Conservation (phyloP, 2,329 filamentous ascomycete genomes). For the Fusarium domesticum region DNA sequence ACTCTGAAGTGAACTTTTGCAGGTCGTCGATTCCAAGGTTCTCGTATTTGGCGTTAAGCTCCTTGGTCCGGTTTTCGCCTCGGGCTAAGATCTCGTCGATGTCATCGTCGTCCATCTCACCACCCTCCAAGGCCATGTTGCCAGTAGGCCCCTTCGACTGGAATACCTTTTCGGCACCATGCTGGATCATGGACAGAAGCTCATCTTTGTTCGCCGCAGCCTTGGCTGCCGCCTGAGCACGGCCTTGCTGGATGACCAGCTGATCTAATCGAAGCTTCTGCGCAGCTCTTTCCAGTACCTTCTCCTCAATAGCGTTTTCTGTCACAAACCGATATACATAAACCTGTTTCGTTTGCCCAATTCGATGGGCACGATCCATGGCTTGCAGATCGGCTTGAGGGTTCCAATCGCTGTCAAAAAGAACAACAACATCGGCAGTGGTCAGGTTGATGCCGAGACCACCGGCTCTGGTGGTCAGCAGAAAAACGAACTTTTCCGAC, state of each 20-base stretch:
- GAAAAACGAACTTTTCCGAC: constrained; percentile 95
- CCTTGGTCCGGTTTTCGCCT: constrained; percentile 83
- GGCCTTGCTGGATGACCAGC: constrained; percentile 95
- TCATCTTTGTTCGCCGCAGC: constrained; percentile 94
- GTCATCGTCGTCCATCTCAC: constrained; percentile 76
- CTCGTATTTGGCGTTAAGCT: constrained; percentile 91
- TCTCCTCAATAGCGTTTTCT: constrained; percentile 97
- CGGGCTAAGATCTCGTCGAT: constrained; percentile 84
- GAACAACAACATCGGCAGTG: constrained; percentile 87
- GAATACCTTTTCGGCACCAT: constrained; percentile 95
- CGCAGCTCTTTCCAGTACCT: constrained; percentile 92
- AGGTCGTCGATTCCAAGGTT: constrained; percentile 95
- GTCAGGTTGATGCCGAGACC: constrained; percentile 97
- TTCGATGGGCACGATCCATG: constrained; percentile 98
- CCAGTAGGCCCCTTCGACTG: constrained; percentile 66
- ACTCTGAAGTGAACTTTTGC: constrained; percentile 96
- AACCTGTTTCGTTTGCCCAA: constrained; percentile 97
- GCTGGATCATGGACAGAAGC: constrained; percentile 95
- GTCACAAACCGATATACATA: constrained; percentile 96
- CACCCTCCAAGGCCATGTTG: constrained; percentile 54
- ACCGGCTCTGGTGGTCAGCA: constrained; percentile 92
- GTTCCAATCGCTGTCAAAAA: constrained; percentile 99
- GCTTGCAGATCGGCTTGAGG: constrained; percentile 97
- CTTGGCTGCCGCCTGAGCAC: constrained; percentile 86
- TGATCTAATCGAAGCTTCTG: constrained; percentile 96